A percentile compares a stretch with the other conserved stretches of the same genome.
Conservation (phyloP, 1,284 basidiomycete species). For the Fomitopsis pinicola region DNA sequence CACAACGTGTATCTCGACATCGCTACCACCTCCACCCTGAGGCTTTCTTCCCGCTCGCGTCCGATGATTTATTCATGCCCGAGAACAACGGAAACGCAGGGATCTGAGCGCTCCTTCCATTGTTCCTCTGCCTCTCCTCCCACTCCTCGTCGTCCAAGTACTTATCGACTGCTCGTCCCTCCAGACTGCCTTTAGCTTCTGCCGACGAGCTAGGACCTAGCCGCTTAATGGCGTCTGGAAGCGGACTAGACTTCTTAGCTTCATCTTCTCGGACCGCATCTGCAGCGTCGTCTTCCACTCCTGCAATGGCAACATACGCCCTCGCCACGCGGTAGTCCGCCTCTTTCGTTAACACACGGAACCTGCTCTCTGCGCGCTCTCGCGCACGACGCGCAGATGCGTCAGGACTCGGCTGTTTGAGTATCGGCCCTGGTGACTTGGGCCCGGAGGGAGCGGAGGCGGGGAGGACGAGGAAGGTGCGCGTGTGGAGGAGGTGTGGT, state of each 20-base stretch:
- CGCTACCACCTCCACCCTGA: constrained; percentile 17
- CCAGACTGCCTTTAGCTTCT: constrained; percentile 25
- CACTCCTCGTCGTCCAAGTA: constrained; percentile 69
- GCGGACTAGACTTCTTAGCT: constrained; percentile 27
- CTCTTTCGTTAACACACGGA: constrained; percentile 67
- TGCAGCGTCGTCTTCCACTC: constrained; percentile 25
- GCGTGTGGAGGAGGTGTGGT: constrained; percentile 71
- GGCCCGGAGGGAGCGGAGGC: constrained; percentile 19
- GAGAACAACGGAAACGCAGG: constrained; percentile 19
- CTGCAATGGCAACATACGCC: constrained; percentile 61
- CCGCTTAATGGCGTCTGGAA: constrained; percentile 7
- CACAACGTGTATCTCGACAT: background rate
- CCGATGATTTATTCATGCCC: background rate
- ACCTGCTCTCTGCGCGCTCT: constrained; percentile 53
- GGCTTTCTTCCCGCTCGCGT: constrained; percentile 7
- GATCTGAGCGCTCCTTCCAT: constrained; percentile 23
- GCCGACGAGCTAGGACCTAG: constrained; percentile 6
- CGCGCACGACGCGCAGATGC: constrained; percentile 39
- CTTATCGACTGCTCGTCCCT: constrained; percentile 47
- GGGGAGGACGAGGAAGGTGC: constrained; percentile 50
- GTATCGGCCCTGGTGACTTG: background rate
- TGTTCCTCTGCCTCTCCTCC: constrained; percentile 54
- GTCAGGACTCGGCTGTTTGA: constrained; percentile 23
- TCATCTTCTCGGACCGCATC: constrained; percentile 30
- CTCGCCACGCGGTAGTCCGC: constrained; percentile 60